These are phyloP conservation scores for Fusarium albosuccineum DNA, from an alignment of 2,329 filamentous ascomycete genomes.

Conservation along the genomic window DNA sequence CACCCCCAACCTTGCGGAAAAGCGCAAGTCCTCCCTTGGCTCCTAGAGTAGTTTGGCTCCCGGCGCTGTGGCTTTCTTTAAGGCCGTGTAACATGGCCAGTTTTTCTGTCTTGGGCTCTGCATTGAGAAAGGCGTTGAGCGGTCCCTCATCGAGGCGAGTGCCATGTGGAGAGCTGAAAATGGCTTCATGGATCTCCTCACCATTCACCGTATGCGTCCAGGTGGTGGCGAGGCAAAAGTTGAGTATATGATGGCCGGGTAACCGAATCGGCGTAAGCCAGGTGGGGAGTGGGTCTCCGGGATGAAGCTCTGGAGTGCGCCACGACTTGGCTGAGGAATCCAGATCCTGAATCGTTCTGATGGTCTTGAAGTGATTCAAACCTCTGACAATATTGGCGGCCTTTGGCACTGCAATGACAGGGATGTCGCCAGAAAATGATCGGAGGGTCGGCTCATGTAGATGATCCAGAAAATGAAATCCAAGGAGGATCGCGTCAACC, in stretches of 20 bases:
- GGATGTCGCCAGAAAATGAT: conserved; percentile 34
- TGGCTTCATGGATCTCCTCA: conserved; percentile 31
- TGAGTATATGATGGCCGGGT: conserved; percentile 28
- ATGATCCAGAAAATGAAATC: conserved; percentile 39
- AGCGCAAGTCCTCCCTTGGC: conserved; percentile 36
- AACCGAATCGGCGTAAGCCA: conserved; percentile 41
- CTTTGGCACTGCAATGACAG: conserved; percentile 35
- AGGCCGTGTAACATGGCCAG: conserved; percentile 43
- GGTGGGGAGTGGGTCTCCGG: conserved; percentile 35
- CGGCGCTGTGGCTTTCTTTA: conserved; percentile 35
- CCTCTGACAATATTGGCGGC: conserved; percentile 22
- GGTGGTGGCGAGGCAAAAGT: conserved; percentile 38
- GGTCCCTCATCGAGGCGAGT: conserved; percentile 28
- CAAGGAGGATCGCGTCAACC: conserved; percentile 41
- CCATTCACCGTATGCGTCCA: conserved; percentile 33
- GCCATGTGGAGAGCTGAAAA: conserved; percentile 42
- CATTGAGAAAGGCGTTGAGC: conserved; percentile 35
- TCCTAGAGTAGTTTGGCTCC: conserved; percentile 21
- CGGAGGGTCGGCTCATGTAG: conserved; percentile 36
- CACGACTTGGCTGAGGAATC: conserved; percentile 16
- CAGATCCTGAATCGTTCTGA: conserved; percentile 29
- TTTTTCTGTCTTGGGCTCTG: conserved; percentile 39
- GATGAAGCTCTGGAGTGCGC: conserved; percentile 33
- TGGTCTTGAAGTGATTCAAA: conserved; percentile 39
- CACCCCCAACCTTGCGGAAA: conserved; percentile 36